Conservation (phyloP, 2,329 filamentous ascomycete species). For the Trichoderma atrobrunneum region DNA sequence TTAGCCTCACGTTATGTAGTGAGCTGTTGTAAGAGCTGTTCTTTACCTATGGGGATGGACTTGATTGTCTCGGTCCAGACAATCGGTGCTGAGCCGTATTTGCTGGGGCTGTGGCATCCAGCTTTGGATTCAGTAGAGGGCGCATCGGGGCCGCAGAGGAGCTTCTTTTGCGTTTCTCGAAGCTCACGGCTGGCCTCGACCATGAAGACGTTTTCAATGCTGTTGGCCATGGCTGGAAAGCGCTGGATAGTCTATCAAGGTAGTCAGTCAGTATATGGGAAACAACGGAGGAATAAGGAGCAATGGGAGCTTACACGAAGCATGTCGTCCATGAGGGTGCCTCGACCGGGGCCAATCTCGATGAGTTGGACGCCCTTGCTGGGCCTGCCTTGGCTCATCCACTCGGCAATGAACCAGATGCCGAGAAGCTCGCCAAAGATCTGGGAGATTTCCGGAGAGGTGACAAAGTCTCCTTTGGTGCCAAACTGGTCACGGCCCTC, state of each 20-base stretch:
- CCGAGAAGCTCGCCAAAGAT: conserved; percentile 93
- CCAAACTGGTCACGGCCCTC: conserved; percentile 82
- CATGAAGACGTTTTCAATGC: conserved; percentile 85
- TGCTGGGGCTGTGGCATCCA: conserved; percentile 72
- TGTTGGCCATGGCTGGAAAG: conserved; percentile 73
- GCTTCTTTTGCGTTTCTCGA: conserved; percentile 70
- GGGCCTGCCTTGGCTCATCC: conserved; percentile 83
- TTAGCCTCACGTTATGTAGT: neutral
- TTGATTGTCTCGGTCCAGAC: conserved; percentile 89
- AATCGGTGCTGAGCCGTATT: conserved; percentile 70
- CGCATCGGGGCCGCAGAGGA: conserved; percentile 73
- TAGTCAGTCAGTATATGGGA: neutral
- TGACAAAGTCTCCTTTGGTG: conserved; percentile 91
- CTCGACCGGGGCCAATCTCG: conserved; percentile 89
- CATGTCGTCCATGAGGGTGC: conserved; percentile 96
- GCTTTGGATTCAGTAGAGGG: conserved; percentile 67
- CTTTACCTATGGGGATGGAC: conserved; percentile 67
- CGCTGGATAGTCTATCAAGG: conserved; percentile 70
- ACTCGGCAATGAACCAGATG: conserved; percentile 94
- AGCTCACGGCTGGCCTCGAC: conserved; percentile 88
- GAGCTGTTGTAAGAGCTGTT: neutral
- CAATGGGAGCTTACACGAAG: conserved; percentile 61
- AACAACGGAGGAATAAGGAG: neutral
- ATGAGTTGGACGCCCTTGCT: conserved; percentile 78
- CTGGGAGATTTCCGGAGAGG: conserved; percentile 95